A percentile compares a stretch with the other conserved stretches of the same genome.
Conservation (phyloP, 176 grass and related monocot genomes). For the Triticum turgidum region DNA sequence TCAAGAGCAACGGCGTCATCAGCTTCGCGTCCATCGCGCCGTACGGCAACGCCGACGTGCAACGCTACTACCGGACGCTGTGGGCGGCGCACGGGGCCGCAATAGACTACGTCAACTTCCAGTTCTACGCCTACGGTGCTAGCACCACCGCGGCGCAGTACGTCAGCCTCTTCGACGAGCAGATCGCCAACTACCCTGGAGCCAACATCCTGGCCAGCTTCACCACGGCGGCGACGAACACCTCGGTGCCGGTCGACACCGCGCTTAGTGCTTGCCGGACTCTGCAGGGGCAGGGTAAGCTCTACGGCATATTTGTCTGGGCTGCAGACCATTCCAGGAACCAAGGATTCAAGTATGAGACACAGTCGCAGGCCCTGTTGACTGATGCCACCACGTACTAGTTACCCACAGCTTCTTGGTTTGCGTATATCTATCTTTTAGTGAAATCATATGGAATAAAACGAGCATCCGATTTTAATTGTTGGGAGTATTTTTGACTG, state of each 20-base stretch:
- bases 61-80: constrained; percentile 63
- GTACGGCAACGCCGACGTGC: constrained; percentile 46
- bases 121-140: constrained; percentile 69
- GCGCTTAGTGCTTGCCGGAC: constrained; percentile 47
- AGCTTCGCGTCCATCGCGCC: constrained; percentile 77
- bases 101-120: constrained; percentile 89
- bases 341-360: constrained; percentile 69
- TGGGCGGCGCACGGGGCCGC: constrained; percentile 39
- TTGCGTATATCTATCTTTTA: neutral
- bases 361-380: constrained; percentile 48
- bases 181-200: constrained; percentile 58
- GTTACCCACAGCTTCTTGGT: neutral
- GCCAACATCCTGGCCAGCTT: constrained; percentile 78
- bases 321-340: constrained; percentile 56
- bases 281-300: constrained; percentile 56
- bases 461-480: neutral
- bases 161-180: constrained; percentile 44
- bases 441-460: neutral
- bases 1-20: constrained; percentile 61
- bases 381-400: constrained; percentile 31
- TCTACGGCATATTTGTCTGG: constrained; percentile 82
- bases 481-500: too few relatives aligned
- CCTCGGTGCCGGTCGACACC: constrained; percentile 44
- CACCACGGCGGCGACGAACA: constrained; percentile 39
- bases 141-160: constrained; percentile 56